These are phyloP conservation scores for Ophiostoma perfectum DNA, from an alignment of 2,329 filamentous ascomycete genomes.

Conservation along the genomic window DNA sequence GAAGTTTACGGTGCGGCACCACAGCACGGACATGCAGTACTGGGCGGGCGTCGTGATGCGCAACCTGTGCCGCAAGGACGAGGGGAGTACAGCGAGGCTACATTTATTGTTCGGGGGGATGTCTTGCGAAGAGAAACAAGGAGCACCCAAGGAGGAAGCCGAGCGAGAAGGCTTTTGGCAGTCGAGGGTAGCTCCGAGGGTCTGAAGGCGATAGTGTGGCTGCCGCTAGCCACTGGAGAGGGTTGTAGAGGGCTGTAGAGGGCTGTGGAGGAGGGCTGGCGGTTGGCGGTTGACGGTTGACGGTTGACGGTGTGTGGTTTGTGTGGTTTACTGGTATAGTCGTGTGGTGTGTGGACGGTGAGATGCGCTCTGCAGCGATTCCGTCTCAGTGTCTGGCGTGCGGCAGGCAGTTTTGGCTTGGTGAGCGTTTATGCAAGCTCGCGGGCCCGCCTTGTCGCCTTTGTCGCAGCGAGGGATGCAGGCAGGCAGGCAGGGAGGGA, in stretches of 20 bases:
- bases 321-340: background rate
- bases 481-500: background rate
- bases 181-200: background rate
- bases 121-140: no score
- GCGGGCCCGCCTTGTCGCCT: slow-evolving; percentile 3
- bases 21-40: slow-evolving; percentile 97
- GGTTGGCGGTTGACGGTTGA: background rate
- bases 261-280: background rate
- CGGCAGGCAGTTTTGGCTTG: background rate
- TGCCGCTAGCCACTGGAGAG: background rate
- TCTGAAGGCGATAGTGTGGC: background rate
- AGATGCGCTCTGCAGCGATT: slow-evolving; percentile 5
- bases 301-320: slow-evolving; percentile 12
- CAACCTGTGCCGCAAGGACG: slow-evolving; percentile 96
- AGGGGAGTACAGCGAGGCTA: slow-evolving; percentile 37
- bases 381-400: background rate
- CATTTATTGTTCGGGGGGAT: slow-evolving; percentile 18
- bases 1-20: slow-evolving; percentile 94
- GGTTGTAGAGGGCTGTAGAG: background rate
- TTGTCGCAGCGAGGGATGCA: background rate
- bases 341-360: background rate
- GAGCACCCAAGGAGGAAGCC: no score
- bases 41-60: slow-evolving; percentile 99
- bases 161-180: no score
- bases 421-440: slow-evolving; percentile 9